Conservation (phyloP, 176 grass and related monocot species). For the Cenchrus americanus region DNA sequence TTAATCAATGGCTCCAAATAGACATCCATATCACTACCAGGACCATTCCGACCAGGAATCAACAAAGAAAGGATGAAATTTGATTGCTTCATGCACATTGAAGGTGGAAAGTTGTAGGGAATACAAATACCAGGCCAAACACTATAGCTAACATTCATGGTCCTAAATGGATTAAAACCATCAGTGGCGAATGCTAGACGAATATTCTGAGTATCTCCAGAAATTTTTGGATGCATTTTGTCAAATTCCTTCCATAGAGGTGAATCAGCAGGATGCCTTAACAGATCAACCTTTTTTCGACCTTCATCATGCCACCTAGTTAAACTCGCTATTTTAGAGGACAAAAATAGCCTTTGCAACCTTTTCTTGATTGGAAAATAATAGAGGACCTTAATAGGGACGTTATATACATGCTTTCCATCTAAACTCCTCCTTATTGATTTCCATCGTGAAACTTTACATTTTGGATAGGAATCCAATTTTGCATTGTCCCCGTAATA, state of each 20-base stretch:
- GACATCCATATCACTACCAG: too few species aligned
- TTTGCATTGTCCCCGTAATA: neutral
- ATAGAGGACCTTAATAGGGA: constrained; percentile 1
- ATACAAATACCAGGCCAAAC: too few species aligned
- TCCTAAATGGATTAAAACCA: too few species aligned
- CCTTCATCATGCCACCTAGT: neutral
- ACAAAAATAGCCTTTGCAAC: neutral
- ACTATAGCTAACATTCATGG: too few species aligned
- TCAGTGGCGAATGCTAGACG: too few species aligned
- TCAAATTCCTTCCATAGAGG: constrained; percentile 16
- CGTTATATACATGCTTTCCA: neutral
- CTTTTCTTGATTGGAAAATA: constrained; percentile 2
- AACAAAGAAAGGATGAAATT: too few species aligned
- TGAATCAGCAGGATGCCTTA: neutral
- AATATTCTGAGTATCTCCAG: neutral
- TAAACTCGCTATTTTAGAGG: neutral
- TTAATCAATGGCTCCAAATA: too few species aligned
- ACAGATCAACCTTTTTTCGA: neutral
- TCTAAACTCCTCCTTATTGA: neutral
- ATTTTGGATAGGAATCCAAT: neutral
- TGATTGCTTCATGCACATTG: too few species aligned
- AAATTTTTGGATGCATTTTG: neutral
- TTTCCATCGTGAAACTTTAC: neutral
- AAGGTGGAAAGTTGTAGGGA: too few species aligned
- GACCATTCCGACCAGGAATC: too few species aligned